A percentile compares a stretch with the other conserved stretches of the same genome.
phyloP scores from a whole-genome alignment of 148 eudicot genomes.

The Agrostemma githago region DNA sequence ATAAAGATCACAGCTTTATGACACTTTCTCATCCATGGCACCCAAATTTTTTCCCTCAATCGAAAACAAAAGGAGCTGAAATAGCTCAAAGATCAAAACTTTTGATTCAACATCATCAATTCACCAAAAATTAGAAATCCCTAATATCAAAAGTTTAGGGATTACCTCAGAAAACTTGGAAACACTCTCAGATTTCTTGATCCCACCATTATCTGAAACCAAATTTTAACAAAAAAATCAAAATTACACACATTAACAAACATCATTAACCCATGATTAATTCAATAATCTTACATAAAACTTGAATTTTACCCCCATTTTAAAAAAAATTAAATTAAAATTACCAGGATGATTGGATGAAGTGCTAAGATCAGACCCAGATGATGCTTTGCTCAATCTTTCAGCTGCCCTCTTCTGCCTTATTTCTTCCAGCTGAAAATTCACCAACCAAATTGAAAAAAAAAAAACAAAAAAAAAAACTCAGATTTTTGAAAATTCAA shows the following conservation, averaged over 20 bases:
- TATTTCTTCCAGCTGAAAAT: constrained; percentile 67
- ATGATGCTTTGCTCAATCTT: constrained; percentile 65
- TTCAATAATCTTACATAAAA: not conserved
- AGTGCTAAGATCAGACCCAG: constrained; percentile 73
- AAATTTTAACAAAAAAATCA: not conserved
- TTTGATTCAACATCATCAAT: not conserved
- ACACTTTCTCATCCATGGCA: not conserved
- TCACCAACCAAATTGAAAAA: not conserved
- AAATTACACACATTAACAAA: not conserved
- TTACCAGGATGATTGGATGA: constrained; percentile 46
- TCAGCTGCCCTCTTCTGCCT: constrained; percentile 91
- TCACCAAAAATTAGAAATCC: not conserved
- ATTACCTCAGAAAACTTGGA: constrained; percentile 35
- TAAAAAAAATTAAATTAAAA: too few species aligned
- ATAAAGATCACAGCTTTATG: constrained; percentile 3
- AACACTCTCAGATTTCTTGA: constrained; percentile 31
- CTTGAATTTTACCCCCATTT: not conserved
- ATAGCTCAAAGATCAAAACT: too few species aligned
- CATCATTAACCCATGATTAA: not conserved
- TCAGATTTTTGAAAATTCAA: not conserved
- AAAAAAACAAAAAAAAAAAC: not conserved
- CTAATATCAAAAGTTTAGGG: not conserved
- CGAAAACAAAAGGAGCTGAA: too few species aligned
- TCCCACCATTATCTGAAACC: constrained; percentile 35
- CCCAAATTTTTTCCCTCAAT: not conserved